These are phyloP conservation scores for Ceriops tagal DNA, from an alignment of 345 rosid genomes.

Conservation along the genomic window DNA sequence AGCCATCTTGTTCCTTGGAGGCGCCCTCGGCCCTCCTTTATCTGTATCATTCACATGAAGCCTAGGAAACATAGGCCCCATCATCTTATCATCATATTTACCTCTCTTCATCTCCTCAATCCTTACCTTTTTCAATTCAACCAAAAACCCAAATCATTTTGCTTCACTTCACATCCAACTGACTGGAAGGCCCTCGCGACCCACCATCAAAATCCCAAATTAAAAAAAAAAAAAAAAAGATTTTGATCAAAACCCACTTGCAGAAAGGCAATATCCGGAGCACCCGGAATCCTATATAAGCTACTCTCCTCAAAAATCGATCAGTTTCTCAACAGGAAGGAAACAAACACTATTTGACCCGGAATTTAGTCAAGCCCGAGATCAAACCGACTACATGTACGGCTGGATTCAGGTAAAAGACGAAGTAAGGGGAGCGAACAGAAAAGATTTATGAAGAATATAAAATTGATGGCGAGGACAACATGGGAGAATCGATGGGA, in stretches of 20 bases:
- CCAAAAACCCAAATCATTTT: not conserved
- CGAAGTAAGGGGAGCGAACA: no score
- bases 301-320: not conserved
- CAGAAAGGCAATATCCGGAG: not conserved
- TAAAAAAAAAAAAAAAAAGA: not conserved
- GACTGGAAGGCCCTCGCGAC: not conserved
- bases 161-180: not conserved
- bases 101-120: conserved; percentile 59
- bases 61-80: conserved; percentile 87
- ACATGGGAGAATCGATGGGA: no score
- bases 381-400: no score
- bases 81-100: conserved; percentile 60
- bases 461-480: no score
- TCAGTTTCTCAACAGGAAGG: not conserved
- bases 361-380: not conserved
- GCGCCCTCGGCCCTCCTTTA: conserved; percentile 95
- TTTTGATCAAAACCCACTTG: not conserved
- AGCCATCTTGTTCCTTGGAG: conserved; percentile 99
- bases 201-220: not conserved
- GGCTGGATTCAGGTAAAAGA: no score
- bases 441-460: no score
- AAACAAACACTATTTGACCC: not conserved
- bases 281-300: not conserved
- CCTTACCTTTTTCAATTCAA: conserved; percentile 5
- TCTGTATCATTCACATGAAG: conserved; percentile 88